Conservation (phyloP, 2,329 filamentous ascomycete species). For the Tolypocladium ovalisporum region DNA sequence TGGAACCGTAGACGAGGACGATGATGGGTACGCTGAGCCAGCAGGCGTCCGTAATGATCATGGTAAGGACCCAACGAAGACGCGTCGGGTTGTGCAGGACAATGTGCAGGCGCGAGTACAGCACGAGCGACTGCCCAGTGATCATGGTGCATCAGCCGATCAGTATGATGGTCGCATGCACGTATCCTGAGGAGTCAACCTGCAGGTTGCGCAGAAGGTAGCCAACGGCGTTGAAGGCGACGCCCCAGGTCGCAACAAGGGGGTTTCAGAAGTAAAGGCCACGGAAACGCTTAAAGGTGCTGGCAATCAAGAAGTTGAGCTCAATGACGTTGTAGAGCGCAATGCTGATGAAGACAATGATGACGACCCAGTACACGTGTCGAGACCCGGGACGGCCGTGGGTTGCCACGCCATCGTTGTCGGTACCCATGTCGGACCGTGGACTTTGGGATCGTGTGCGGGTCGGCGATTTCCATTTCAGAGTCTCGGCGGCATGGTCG, state of each 20-base stretch:
- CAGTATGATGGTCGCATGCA: conserved; percentile 16
- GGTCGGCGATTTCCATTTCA: neutral
- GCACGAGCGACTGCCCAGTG: conserved; percentile 48
- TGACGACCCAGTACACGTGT: conserved; percentile 1
- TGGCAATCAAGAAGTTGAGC: conserved; percentile 15
- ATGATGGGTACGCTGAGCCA: conserved; percentile 42
- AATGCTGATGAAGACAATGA: conserved; percentile 13
- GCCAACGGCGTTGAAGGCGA: conserved; percentile 25
- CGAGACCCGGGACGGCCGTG: neutral
- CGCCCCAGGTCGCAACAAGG: conserved; percentile 15
- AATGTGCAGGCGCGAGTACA: conserved; percentile 52
- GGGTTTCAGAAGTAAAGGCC: conserved; percentile 23
- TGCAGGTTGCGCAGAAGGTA: conserved; percentile 30
- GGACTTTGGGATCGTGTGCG: neutral
- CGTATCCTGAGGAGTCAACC: conserved; percentile 3
- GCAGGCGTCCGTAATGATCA: conserved; percentile 46
- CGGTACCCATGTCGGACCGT: neutral
- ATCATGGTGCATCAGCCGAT: conserved; percentile 36
- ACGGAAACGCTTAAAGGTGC: conserved; percentile 13
- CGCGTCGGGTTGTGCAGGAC: conserved; percentile 38
- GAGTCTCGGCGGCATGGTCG: neutral
- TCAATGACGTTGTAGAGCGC: conserved; percentile 16
- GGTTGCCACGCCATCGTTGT: neutral
- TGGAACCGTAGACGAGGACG: conserved; percentile 42
- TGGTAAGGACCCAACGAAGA: conserved; percentile 37